A percentile compares a stretch with the other conserved stretches of the same genome.
Evolutionary conservation across 2,329 filamentous ascomycete genomes (phyloP).

Genomic region (Metarhizium guizhouense): DNA sequence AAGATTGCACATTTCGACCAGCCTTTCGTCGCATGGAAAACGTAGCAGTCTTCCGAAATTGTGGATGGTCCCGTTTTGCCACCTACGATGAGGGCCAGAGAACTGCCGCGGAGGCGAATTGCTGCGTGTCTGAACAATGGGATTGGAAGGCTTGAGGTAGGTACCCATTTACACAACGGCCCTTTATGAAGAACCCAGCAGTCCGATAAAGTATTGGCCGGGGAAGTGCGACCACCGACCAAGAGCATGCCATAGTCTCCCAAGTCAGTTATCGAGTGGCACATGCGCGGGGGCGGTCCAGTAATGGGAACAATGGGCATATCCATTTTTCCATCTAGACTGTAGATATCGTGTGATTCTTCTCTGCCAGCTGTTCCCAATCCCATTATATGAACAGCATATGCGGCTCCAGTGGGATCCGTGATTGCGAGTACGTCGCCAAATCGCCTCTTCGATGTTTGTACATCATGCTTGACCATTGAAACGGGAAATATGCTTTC

Average conservation of each 20-base stretch:
- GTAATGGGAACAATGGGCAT: conserved; percentile 17
- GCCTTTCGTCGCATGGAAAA: conserved; percentile 40
- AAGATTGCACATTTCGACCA: conserved; percentile 35
- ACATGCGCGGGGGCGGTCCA: conserved; percentile 46
- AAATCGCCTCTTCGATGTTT: conserved; percentile 43
- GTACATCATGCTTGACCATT: conserved; percentile 7
- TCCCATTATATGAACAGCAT: conserved; percentile 35
- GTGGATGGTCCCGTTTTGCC: conserved; percentile 45
- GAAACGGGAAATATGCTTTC: conserved; percentile 3
- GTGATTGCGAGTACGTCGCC: conserved; percentile 40
- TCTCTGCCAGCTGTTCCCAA: conserved; percentile 34
- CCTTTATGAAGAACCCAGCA: conserved; percentile 62
- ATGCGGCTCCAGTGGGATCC: conserved; percentile 30
- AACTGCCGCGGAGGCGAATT: conserved; percentile 39
- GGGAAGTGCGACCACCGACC: conserved; percentile 71
- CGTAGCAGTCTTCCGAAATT: conserved; percentile 41
- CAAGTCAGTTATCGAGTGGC: conserved; percentile 66
- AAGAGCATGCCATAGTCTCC: conserved; percentile 51
- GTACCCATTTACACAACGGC: conserved; percentile 48
- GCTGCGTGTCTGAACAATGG: conserved; percentile 69
- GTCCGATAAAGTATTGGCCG: conserved; percentile 57
- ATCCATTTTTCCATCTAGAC: conserved; percentile 8
- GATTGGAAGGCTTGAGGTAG: conserved; percentile 55
- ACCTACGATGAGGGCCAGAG: conserved; percentile 48
- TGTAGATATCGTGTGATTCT: conserved; percentile 43